A percentile compares a stretch with the other conserved stretches of the same genome.
Evolutionary conservation across 1,139 yeast genomes (phyloP).

Genomic region (Yarrowia galli): DNA sequence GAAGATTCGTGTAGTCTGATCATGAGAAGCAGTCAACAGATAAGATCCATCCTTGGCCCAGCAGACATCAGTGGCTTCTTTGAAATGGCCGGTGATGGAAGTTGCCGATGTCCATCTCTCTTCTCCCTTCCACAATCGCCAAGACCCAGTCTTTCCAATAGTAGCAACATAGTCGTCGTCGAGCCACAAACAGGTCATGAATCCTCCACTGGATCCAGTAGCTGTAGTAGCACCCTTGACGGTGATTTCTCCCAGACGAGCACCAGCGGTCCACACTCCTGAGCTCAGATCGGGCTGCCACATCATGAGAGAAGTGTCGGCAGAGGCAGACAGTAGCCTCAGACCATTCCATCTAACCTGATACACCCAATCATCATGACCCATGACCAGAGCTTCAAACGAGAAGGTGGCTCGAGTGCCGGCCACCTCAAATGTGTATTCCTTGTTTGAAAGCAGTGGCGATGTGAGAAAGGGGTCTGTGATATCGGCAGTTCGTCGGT

Average conservation of each 20-base stretch:
- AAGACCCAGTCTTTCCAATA: conserved; percentile 90
- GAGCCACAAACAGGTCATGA: conserved; percentile 91
- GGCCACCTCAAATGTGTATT: conserved; percentile 43
- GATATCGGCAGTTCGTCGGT: conserved; percentile 42
- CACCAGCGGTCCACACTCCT: conserved; percentile 88
- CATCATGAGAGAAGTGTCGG: conserved; percentile 93
- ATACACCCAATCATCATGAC: conserved; percentile 98
- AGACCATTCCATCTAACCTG: conserved; percentile 75
- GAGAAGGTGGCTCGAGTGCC: conserved; percentile 57
- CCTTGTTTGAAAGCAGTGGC: conserved; percentile 46
- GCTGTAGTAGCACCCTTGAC: conserved; percentile 98
- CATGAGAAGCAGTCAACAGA: conserved; percentile 78
- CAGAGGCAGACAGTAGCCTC: conserved; percentile 81
- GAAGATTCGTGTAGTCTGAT: conserved; percentile 89
- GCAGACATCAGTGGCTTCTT: conserved; percentile 75
- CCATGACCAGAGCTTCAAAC: conserved; percentile 93
- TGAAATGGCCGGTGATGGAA: conserved; percentile 79
- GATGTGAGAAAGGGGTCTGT: conserved; percentile 42
- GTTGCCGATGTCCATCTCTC: conserved; percentile 62
- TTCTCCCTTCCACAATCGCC: conserved; percentile 72
- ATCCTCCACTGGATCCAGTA: conserved; percentile 97
- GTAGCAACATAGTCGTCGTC: conserved; percentile 63
- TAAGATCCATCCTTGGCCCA: conserved; percentile 79
- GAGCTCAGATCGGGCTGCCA: conserved; percentile 91
- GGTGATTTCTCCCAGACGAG: conserved; percentile 88